phyloP scores from a whole-genome alignment of 306 rosid species.

The Urtica urens region DNA sequence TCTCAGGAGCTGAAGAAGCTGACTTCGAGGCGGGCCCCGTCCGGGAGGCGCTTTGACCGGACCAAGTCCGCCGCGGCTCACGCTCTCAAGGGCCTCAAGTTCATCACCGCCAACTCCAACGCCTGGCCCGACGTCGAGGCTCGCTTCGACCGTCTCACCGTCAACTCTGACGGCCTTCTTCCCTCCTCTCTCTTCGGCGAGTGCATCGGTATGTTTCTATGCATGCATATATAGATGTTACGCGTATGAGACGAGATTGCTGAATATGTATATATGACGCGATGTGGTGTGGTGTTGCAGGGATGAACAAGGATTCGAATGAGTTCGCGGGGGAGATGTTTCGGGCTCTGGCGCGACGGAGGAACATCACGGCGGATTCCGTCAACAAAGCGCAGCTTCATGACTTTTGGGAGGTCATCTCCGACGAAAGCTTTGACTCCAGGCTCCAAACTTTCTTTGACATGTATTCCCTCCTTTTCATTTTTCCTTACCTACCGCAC shows the following conservation, averaged over 20 bases:
- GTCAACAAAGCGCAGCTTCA: conserved; percentile 32
- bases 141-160: conserved; percentile 33
- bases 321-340: conserved; percentile 53
- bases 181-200: conserved; percentile 37
- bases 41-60: conserved; percentile 31
- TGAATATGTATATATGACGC: neutral
- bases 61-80: conserved; percentile 39
- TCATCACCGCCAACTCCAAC: conserved; percentile 20
- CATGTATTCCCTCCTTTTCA: conserved; percentile 37
- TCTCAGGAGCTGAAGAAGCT: conserved; percentile 48
- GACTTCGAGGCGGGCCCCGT: conserved; percentile 17
- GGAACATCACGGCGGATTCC: conserved; percentile 25
- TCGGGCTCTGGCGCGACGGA: conserved; percentile 38
- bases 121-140: conserved; percentile 39
- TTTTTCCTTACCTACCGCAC: neutral
- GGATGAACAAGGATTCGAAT: conserved; percentile 51
- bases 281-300: conserved; percentile 1
- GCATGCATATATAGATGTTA: too few species aligned
- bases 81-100: conserved; percentile 42
- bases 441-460: conserved; percentile 53
- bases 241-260: too few species aligned
- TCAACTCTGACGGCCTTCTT: conserved; percentile 34
- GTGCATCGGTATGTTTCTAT: conserved; percentile 32
- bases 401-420: conserved; percentile 45
- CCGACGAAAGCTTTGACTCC: conserved; percentile 47